These are phyloP conservation scores for Fragaria nilgerrensis DNA, from an alignment of 306 rosid genomes.

Conservation along the genomic window DNA sequence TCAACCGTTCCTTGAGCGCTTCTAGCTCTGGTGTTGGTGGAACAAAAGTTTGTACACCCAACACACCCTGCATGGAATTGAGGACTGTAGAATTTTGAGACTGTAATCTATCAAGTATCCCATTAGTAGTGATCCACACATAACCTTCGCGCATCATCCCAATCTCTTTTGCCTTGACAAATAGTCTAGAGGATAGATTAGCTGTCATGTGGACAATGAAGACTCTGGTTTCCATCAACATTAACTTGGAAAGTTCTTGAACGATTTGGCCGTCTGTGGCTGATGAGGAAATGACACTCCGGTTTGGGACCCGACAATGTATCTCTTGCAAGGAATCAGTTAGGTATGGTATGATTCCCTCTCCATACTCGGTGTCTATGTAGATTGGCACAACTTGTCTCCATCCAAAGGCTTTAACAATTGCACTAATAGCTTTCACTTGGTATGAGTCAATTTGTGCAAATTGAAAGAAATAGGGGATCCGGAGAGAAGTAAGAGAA, in stretches of 20 bases:
- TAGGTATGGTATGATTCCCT: constrained; percentile 39
- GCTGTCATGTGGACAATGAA: constrained; percentile 47
- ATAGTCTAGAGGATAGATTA: constrained; percentile 27
- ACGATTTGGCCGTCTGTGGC: constrained; percentile 33
- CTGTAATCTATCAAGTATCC: constrained; percentile 17
- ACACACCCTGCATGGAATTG: constrained; percentile 49
- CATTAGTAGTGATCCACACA: constrained; percentile 50
- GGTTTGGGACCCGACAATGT: constrained; percentile 29
- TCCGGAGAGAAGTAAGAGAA: constrained; percentile 32
- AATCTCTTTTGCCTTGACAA: constrained; percentile 36
- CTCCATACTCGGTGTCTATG: constrained; percentile 41
- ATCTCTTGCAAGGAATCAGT: constrained; percentile 37
- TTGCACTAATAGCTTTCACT: constrained; percentile 30
- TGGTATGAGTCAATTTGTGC: constrained; percentile 41
- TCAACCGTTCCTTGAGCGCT: constrained; percentile 43
- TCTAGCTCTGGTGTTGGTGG: constrained; percentile 28
- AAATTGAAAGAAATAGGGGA: constrained; percentile 45
- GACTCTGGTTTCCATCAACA: constrained; percentile 45
- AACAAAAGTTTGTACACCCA: constrained; percentile 47
- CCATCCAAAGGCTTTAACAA: constrained; percentile 47
- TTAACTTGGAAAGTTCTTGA: constrained; percentile 45
- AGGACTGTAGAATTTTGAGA: constrained; percentile 11
- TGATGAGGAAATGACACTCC: constrained; percentile 28
- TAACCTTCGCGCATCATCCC: constrained; percentile 52
- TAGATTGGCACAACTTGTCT: constrained; percentile 40